These are phyloP conservation scores for Suillus decipiens DNA, from an alignment of 768 basidiomycete species.

Conservation along the genomic window DNA sequence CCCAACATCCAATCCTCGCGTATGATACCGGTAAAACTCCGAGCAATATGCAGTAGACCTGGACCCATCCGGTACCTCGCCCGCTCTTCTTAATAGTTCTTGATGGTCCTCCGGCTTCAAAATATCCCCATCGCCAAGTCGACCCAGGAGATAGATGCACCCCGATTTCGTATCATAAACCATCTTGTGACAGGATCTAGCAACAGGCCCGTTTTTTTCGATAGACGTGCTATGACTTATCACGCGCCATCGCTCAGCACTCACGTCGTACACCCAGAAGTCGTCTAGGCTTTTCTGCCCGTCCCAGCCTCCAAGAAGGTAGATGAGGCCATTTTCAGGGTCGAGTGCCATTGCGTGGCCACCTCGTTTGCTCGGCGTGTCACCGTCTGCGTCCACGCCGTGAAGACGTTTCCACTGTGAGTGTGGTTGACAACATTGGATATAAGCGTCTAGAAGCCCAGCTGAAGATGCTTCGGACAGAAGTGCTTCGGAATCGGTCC, in stretches of 20 bases:
- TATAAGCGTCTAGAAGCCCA: slow-evolving; percentile 63
- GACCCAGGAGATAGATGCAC: slow-evolving; percentile 71
- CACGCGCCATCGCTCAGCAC: slow-evolving; percentile 58
- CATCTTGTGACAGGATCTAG: slow-evolving; percentile 82
- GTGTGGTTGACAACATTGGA: slow-evolving; percentile 56
- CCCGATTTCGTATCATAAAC: slow-evolving; percentile 73
- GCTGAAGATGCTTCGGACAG: slow-evolving; percentile 50
- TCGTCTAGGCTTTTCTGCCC: slow-evolving; percentile 73
- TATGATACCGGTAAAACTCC: slow-evolving; percentile 79
- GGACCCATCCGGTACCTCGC: slow-evolving; percentile 19
- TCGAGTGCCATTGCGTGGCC: slow-evolving; percentile 87
- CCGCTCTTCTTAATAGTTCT: slow-evolving; percentile 38
- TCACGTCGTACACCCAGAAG: slow-evolving; percentile 74
- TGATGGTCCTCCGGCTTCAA: slow-evolving; percentile 25
- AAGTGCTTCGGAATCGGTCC: slow-evolving; percentile 55
- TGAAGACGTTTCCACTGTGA: slow-evolving; percentile 61
- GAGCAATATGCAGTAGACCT: slow-evolving; percentile 45
- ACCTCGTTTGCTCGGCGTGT: slow-evolving; percentile 66
- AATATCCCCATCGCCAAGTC: slow-evolving; percentile 59
- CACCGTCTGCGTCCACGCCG: slow-evolving; percentile 62
- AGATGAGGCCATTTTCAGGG: slow-evolving; percentile 57
- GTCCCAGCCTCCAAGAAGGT: slow-evolving; percentile 81
- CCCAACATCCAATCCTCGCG: slow-evolving; percentile 57
- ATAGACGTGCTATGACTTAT: slow-evolving; percentile 55
- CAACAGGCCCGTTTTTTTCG: slow-evolving; percentile 66